A percentile compares a stretch with the other conserved stretches of the same genome.
Conservation (phyloP, 1,139 yeast genomes). For the Geotrichum phurueaensis region DNA sequence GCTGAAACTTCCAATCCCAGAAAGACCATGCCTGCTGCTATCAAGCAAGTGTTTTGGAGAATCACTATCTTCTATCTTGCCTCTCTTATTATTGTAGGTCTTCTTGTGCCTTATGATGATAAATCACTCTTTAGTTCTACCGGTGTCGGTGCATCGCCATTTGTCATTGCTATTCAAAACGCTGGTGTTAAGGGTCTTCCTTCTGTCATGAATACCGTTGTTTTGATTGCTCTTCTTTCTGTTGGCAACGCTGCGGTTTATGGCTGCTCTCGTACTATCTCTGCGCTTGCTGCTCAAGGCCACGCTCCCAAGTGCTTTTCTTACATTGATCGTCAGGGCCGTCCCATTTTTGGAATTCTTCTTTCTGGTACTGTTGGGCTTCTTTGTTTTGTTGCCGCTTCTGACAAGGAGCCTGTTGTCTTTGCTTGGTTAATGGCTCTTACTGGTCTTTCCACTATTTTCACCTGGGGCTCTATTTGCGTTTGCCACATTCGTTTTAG, state of each 20-base stretch:
- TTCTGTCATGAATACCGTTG: conserved; percentile 66
- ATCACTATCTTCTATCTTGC: conserved; percentile 59
- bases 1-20: conserved; percentile 75
- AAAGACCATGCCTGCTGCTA: conserved; percentile 56
- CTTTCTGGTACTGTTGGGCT: conserved; percentile 57
- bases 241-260: conserved; percentile 73
- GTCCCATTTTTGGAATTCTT: conserved; percentile 65
- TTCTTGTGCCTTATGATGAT: conserved; percentile 59
- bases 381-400: conserved; percentile 61
- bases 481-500: conserved; percentile 75
- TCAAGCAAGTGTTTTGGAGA: conserved; percentile 68
- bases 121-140: conserved; percentile 41
- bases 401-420: conserved; percentile 58
- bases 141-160: conserved; percentile 64
- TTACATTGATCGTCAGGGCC: conserved; percentile 67
- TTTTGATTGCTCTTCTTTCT: conserved; percentile 62
- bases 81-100: conserved; percentile 54
- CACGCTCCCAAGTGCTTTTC: conserved; percentile 68
- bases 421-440: conserved; percentile 79
- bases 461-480: conserved; percentile 79
- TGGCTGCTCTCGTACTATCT: conserved; percentile 75
- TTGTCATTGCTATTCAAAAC: conserved; percentile 58
- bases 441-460: conserved; percentile 76
- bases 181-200: conserved; percentile 60
- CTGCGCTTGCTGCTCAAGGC: conserved; percentile 76